Conservation (phyloP, 176 grass and related monocot genomes). For the Stipa capillata region DNA sequence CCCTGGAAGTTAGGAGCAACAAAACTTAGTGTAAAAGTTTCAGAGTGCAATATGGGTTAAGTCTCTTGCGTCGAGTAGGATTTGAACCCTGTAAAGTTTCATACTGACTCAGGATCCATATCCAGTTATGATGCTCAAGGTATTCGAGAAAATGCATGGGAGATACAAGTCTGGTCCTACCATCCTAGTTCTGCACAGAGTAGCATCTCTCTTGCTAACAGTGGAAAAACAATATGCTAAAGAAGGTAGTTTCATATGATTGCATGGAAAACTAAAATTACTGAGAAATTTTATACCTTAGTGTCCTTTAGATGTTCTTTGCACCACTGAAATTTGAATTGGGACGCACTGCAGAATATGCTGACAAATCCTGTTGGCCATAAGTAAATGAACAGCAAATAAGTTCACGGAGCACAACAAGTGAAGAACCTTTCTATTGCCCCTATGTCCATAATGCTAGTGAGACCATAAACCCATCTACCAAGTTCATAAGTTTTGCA, state of each 20-base stretch:
- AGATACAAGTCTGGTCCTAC: slow-evolving; percentile 4
- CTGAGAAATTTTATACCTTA: not conserved
- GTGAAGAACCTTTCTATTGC: not conserved
- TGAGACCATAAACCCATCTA: not conserved
- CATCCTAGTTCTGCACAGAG: not conserved
- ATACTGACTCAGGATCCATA: not conserved
- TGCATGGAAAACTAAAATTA: not conserved
- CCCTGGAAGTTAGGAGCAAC: slow-evolving; percentile 12
- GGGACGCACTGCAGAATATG: slow-evolving; percentile 41
- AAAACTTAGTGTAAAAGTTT: not conserved
- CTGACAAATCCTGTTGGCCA: slow-evolving; percentile 57
- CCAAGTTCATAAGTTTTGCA: not conserved
- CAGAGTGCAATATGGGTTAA: not conserved
- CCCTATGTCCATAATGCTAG: not conserved
- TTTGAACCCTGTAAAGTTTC: no score
- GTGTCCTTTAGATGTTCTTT: slow-evolving; percentile 50
- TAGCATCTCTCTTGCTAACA: not conserved
- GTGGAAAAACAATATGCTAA: slow-evolving; percentile 3
- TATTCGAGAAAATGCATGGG: slow-evolving; percentile 5
- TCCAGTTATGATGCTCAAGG: not conserved
- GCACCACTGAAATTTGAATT: slow-evolving; percentile 55
- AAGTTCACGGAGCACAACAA: slow-evolving; percentile 16
- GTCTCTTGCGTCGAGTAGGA: no score
- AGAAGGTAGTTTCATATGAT: not conserved
- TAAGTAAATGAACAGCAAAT: slow-evolving; percentile 1